Base-by-base conservation (phyloP, 2,329 filamentous ascomycete species). In the Neonectria neomacrospora region DNA sequence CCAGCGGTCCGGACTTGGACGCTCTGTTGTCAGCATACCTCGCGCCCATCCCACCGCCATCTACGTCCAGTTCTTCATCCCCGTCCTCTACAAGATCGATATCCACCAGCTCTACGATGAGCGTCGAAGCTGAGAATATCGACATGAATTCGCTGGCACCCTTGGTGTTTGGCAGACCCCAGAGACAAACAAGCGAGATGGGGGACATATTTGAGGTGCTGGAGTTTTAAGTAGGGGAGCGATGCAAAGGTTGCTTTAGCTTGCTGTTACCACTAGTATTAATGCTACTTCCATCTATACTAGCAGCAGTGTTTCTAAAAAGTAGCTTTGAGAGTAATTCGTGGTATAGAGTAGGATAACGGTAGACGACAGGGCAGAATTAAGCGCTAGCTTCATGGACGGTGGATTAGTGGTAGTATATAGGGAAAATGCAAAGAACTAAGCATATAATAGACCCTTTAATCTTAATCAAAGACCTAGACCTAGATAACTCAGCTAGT, bases 161-260 rank as follows among this genome's bases (percentile, higher is more conserved):
- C 1, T 22, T 70, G 37, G 68, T 70, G 7, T 70, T 70, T 51
- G 68, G 68, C 9, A 45, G 68, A 51, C 63, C 60, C 20, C 58
- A 70, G 26, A 52, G 68, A 11, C 55, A 69, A 51, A 47, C 61
- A 12, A 64, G 66, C 3, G 54, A 63, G 2, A 70, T 70, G 58
- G 68, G 68, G 3, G 68, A 70, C 28, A 70, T 70, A 1, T 67
- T 70, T 42, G 68, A 70, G 41, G 68, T 70, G 44, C 37, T 70
- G 18, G 57, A 63, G 1, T 70, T 59, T 45, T 69, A 53, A 68
- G 18, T 18, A 18, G 26, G 23, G 42, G 18, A 26, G n/a, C 41
- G 5, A 4, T n/a, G 18, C 18, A 20, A 22, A 42, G 16, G 39
- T 42, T 18, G 7, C 14, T 51, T 3, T 6, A 4, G 16, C 20